Conservation (phyloP, 352 stramenopile species). For the Pythium volutum region DNA sequence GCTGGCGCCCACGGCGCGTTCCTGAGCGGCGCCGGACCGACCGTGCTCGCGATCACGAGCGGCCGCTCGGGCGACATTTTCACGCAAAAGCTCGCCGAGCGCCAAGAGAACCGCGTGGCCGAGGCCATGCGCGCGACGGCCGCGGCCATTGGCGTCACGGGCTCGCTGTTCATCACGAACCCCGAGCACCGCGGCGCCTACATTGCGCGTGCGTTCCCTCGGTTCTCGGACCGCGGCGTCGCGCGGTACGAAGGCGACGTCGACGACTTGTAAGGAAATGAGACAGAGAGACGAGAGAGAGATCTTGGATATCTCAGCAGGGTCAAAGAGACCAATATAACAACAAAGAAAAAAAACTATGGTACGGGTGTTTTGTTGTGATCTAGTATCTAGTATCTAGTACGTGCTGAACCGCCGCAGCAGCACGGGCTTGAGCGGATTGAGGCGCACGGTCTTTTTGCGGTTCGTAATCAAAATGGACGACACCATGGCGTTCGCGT, state of each 20-base stretch:
- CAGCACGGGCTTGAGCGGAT: constrained; percentile 44
- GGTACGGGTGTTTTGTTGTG: not conserved
- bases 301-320: too few species aligned
- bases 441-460: constrained; percentile 66
- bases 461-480: constrained; percentile 76
- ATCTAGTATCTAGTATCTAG: constrained; percentile 13
- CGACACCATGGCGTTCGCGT: constrained; percentile 81
- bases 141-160: constrained; percentile 88
- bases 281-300: not conserved
- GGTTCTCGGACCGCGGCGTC: constrained; percentile 86
- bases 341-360: constrained; percentile 2
- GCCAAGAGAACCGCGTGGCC: constrained; percentile 91
- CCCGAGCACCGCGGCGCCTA: constrained; percentile 94
- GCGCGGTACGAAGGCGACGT: constrained; percentile 83
- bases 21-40: constrained; percentile 96
- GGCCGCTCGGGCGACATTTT: constrained; percentile 98
- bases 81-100: constrained; percentile 91
- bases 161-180: constrained; percentile 97
- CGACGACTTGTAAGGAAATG: constrained; percentile 64
- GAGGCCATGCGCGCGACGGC: constrained; percentile 96
- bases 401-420: constrained; percentile 56
- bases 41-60: constrained; percentile 97
- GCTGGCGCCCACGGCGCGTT: constrained; percentile 95
- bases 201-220: constrained; percentile 93
- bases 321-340: not conserved